Evolutionary conservation across 345 rosid genomes (phyloP).

Genomic region (Lepidium didymum): DNA sequence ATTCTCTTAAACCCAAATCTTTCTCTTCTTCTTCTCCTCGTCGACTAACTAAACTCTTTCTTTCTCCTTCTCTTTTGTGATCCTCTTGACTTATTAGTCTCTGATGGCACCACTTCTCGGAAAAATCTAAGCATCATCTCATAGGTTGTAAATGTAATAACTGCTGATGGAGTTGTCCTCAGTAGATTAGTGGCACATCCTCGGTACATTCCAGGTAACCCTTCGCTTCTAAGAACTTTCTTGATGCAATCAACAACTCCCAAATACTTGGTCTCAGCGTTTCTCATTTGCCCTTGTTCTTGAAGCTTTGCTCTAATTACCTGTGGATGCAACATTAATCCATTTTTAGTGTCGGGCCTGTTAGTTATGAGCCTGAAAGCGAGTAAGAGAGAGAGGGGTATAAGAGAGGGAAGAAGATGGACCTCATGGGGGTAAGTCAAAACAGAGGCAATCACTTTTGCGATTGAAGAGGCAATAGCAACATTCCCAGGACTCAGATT

Average conservation of each 20-base stretch:
- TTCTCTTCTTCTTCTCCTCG: conserved; percentile 17
- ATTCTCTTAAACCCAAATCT: conserved; percentile 18
- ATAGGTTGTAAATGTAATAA: conserved; percentile 73
- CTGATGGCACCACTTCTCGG: conserved; percentile 37
- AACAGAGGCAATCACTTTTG: conserved; percentile 81
- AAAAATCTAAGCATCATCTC: conserved; percentile 68
- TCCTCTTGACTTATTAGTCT: conserved; percentile 3
- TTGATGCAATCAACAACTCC: conserved; percentile 75
- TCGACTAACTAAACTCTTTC: conserved; percentile 17
- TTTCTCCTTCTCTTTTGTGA: conserved; percentile 9
- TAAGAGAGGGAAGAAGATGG: neutral
- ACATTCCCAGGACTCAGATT: conserved; percentile 52
- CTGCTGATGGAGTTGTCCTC: conserved; percentile 84
- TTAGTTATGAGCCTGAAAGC: neutral
- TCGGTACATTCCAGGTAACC: conserved; percentile 69
- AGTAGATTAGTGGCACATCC: conserved; percentile 75
- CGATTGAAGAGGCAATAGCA: conserved; percentile 70
- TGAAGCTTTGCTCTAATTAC: conserved; percentile 91
- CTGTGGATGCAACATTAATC: conserved; percentile 28
- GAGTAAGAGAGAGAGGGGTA: neutral
- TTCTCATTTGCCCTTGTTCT: conserved; percentile 79
- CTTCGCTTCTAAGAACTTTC: conserved; percentile 66
- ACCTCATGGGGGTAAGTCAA: conserved; percentile 97
- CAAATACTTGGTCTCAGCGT: conserved; percentile 36
- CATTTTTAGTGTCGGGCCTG: neutral